A percentile compares a stretch with the other conserved stretches of the same genome.
phyloP scores from a whole-genome alignment of 2,329 filamentous ascomycete species.

The Cercospora sp. region DNA sequence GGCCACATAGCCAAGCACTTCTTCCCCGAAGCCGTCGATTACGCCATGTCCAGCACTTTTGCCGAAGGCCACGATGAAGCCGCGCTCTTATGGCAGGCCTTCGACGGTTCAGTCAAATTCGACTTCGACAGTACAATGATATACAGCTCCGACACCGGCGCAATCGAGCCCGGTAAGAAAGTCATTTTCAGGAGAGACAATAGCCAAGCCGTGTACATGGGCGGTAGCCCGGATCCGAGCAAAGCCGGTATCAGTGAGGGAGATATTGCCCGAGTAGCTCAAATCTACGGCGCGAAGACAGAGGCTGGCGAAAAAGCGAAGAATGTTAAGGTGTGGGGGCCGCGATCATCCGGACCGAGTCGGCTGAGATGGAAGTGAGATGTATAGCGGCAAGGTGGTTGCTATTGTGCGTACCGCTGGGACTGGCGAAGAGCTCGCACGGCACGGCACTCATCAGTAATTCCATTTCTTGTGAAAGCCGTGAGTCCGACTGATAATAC shows the following conservation, averaged over 20 bases:
- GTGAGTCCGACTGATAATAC: not conserved
- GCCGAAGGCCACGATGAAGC: not conserved
- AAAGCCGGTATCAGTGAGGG: not conserved
- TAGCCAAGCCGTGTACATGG: conserved; percentile 2
- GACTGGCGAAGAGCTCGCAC: not conserved
- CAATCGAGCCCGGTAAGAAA: not conserved
- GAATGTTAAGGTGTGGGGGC: not conserved
- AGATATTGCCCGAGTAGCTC: conserved; percentile 10
- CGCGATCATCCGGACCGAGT: not conserved
- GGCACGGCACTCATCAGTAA: not conserved
- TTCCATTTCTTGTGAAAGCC: not conserved
- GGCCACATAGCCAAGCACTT: conserved; percentile 7
- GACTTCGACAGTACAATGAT: conserved; percentile 22
- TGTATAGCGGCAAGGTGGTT: not conserved
- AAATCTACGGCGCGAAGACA: conserved; percentile 11
- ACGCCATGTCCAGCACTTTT: not conserved
- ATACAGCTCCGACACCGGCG: conserved; percentile 9
- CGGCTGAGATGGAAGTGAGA: not conserved
- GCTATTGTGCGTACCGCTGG: not conserved
- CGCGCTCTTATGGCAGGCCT: not conserved
- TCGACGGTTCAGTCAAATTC: conserved; percentile 8
- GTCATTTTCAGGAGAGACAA: conserved; percentile 5
- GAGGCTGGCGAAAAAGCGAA: conserved; percentile 2
- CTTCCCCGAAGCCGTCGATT: conserved; percentile 14
- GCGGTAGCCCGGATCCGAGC: conserved; percentile 1